Percentiles rank a stretch among this genome's conserved stretches.
Conservation (phyloP, 139 green algal genomes). For the Klebsormidium nitens region DNA sequence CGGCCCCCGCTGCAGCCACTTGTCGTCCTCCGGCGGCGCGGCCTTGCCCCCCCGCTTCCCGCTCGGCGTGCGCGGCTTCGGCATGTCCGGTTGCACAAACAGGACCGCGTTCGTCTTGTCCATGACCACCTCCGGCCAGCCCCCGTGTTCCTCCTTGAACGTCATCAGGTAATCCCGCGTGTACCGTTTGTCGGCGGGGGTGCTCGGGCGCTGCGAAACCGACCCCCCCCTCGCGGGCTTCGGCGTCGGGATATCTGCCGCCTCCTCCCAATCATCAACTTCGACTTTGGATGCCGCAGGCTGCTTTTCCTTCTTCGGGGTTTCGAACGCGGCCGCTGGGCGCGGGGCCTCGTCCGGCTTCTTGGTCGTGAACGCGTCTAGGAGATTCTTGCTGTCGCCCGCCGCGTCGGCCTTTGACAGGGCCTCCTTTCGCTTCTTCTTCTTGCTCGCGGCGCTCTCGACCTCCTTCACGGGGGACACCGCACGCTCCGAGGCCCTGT, state of each 20-base stretch:
- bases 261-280: not conserved
- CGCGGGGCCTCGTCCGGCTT: not conserved
- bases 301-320: not conserved
- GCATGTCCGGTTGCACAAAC: not conserved
- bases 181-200: conserved; percentile 5
- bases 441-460: not conserved
- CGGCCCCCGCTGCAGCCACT: not conserved
- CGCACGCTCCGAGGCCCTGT: not conserved
- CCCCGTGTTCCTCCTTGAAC: conserved; percentile 8
- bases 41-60: not conserved
- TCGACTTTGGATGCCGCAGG: not conserved
- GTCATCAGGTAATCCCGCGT: conserved; percentile 36
- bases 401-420: not conserved
- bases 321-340: not conserved
- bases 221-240: not conserved
- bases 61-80: not conserved
- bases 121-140: not conserved
- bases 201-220: not conserved
- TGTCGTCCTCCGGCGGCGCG: conserved; percentile 6
- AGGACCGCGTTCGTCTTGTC: conserved; percentile 5
- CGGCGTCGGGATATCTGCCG: not conserved
- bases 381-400: not conserved
- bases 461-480: not conserved
- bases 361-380: not conserved
- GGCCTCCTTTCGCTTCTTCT: not conserved